phyloP scores from a whole-genome alignment of 2,329 filamentous ascomycete species.

The Clarireedia hainanense region DNA sequence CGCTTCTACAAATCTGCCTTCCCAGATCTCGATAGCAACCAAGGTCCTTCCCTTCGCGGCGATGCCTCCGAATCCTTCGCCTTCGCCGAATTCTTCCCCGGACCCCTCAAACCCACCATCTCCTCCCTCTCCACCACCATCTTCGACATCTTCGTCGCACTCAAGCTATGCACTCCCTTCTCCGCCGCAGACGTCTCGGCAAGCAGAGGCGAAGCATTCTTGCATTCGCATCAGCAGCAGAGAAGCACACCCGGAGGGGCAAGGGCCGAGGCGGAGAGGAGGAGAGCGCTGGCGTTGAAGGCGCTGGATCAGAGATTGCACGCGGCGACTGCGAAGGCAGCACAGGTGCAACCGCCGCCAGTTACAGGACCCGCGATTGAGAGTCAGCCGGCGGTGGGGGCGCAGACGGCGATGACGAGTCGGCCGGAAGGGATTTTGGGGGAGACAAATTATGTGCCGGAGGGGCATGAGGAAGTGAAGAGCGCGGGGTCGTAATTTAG shows the following conservation, averaged over 20 bases:
- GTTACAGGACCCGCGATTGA: slow-evolving; percentile 47
- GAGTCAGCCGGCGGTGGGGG: slow-evolving; percentile 46
- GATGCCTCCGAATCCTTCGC: slow-evolving; percentile 96
- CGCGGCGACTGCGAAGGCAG: slow-evolving; percentile 56
- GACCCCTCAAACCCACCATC: slow-evolving; percentile 69
- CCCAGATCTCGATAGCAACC: slow-evolving; percentile 57
- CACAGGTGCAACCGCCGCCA: slow-evolving; percentile 30
- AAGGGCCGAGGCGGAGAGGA: slow-evolving; percentile 83
- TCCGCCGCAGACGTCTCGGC: slow-evolving; percentile 71
- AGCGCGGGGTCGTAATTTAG: background rate
- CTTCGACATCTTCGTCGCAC: slow-evolving; percentile 65
- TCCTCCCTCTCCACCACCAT: slow-evolving; percentile 65
- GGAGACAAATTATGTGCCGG: slow-evolving; percentile 63
- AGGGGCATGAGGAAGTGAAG: slow-evolving; percentile 38
- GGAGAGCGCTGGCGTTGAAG: slow-evolving; percentile 81
- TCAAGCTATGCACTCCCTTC: slow-evolving; percentile 79
- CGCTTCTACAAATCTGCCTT: slow-evolving; percentile 84
- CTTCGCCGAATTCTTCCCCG: slow-evolving; percentile 92
- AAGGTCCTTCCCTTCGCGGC: slow-evolving; percentile 61
- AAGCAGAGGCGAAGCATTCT: slow-evolving; percentile 57
- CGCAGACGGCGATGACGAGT: slow-evolving; percentile 38
- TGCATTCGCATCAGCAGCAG: slow-evolving; percentile 31
- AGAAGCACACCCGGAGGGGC: slow-evolving; percentile 54
- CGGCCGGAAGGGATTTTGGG: slow-evolving; percentile 43
- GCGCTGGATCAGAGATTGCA: slow-evolving; percentile 87